These are phyloP conservation scores for Anisodus tanguticus DNA, from an alignment of 257 asterid genomes.

Conservation along the genomic window DNA sequence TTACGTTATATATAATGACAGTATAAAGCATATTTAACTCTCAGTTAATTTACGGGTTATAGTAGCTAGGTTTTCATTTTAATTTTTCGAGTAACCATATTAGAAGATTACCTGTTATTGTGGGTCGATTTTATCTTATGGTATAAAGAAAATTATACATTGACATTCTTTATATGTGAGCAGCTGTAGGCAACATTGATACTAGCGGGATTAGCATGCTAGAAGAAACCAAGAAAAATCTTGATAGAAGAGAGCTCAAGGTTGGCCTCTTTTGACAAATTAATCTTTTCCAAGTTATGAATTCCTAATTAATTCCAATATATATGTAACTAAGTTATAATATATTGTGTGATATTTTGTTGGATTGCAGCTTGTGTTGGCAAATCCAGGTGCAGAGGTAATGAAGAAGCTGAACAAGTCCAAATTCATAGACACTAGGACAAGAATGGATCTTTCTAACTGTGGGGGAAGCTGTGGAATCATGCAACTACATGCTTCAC, in stretches of 20 bases:
- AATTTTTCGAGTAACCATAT: not conserved
- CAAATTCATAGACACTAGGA: constrained; percentile 68
- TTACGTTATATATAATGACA: not conserved
- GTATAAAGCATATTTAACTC: too few species aligned
- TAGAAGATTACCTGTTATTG: too few species aligned
- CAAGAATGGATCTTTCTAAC: constrained; percentile 87
- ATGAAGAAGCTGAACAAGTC: constrained; percentile 89
- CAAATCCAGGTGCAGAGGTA: constrained; percentile 86
- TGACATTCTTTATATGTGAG: not conserved
- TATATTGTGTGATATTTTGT: not conserved
- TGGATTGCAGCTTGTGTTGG: constrained; percentile 64
- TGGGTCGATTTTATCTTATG: not conserved
- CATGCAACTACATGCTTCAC: constrained; percentile 80
- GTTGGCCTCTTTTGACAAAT: constrained; percentile 34
- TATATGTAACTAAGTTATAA: not conserved
- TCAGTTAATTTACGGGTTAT: not conserved
- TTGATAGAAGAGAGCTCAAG: constrained; percentile 87
- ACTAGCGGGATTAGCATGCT: constrained; percentile 96
- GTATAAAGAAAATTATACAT: not conserved
- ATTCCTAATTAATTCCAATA: not conserved
- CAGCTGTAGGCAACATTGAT: constrained; percentile 96
- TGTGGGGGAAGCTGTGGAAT: constrained; percentile 89
- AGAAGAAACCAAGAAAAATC: constrained; percentile 74
- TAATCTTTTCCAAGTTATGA: not conserved
- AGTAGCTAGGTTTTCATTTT: not conserved